Percentiles rank a stretch among this genome's conserved stretches.
These are phyloP conservation scores for Aspergillus kassunensis DNA, from an alignment of 495 filamentous ascomycete species.

Conservation along the genomic window DNA sequence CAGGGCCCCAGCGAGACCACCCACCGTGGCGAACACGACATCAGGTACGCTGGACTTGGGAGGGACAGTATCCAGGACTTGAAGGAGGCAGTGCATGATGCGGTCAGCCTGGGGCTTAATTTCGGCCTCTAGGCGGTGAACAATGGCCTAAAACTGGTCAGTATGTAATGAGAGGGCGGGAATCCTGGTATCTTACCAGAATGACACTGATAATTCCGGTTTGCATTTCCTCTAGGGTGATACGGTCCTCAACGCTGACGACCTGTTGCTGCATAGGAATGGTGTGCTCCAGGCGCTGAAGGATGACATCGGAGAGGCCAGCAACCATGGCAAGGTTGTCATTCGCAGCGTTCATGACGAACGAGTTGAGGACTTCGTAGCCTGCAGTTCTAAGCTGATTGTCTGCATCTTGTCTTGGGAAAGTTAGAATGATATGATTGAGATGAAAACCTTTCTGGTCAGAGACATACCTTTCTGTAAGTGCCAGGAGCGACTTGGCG, in stretches of 20 bases:
- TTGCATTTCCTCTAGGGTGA: slow-evolving; percentile 95
- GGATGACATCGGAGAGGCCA: slow-evolving; percentile 72
- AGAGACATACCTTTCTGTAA: slow-evolving; percentile 65
- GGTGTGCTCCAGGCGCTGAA: slow-evolving; percentile 86
- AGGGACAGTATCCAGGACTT: slow-evolving; percentile 71
- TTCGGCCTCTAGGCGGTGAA: slow-evolving; percentile 87
- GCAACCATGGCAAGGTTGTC: slow-evolving; percentile 80
- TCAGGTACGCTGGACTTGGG: slow-evolving; percentile 93
- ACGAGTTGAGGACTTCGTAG: slow-evolving; percentile 95
- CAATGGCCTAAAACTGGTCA: slow-evolving; percentile 56
- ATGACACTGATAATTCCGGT: slow-evolving; percentile 88
- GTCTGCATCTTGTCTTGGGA: slow-evolving; percentile 64
- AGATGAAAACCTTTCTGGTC: background rate
- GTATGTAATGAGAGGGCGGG: background rate
- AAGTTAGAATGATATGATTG: slow-evolving; percentile 6
- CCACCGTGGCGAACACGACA: slow-evolving; percentile 83
- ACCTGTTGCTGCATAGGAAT: slow-evolving; percentile 89
- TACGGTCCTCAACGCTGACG: slow-evolving; percentile 91
- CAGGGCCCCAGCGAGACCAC: slow-evolving; percentile 77
- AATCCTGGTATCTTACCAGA: slow-evolving; percentile 43
- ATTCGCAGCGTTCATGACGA: slow-evolving; percentile 82
- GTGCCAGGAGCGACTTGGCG: slow-evolving; percentile 74
- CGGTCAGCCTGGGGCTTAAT: slow-evolving; percentile 86
- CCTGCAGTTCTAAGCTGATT: slow-evolving; percentile 93
- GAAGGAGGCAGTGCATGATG: slow-evolving; percentile 85